phyloP scores from a whole-genome alignment of 176 grass and related monocot species.

The Bromus sterilis region DNA sequence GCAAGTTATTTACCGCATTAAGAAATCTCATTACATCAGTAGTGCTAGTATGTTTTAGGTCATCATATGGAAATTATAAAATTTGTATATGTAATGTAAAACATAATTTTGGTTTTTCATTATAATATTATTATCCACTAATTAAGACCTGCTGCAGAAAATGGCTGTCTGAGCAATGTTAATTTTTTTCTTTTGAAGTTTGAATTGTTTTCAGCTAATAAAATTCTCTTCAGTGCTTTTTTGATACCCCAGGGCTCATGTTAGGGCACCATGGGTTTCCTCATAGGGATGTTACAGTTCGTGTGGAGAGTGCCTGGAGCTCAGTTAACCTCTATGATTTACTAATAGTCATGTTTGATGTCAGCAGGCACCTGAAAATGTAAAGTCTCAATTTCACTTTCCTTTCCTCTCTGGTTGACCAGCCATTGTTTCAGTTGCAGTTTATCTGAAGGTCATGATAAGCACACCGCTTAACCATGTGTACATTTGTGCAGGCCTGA shows the following conservation, averaged over 20 bases:
- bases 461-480: slow-evolving; percentile 12
- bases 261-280: slow-evolving; percentile 87
- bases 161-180: not conserved
- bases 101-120: not conserved
- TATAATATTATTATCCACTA: not conserved
- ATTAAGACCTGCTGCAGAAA: not conserved
- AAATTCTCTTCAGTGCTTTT: slow-evolving; percentile 70
- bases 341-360: slow-evolving; percentile 93
- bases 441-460: not conserved
- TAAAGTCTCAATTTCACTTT: slow-evolving; percentile 36
- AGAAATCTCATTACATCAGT: not conserved
- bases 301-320: slow-evolving; percentile 92
- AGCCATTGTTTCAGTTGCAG: not conserved
- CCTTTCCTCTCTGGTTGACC: not conserved
- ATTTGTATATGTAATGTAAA: not conserved
- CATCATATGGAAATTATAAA: not conserved
- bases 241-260: slow-evolving; percentile 95
- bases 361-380: slow-evolving; percentile 70
- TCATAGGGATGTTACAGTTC: slow-evolving; percentile 73
- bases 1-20: not conserved
- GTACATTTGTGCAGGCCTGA: slow-evolving; percentile 61
- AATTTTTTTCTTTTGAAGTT: not conserved
- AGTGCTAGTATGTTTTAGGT: not conserved
- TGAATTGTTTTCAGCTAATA: slow-evolving; percentile 27
- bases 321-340: slow-evolving; percentile 87